Base-by-base conservation (phyloP, 768 basidiomycete species). In the Pholiota molesta region DNA sequence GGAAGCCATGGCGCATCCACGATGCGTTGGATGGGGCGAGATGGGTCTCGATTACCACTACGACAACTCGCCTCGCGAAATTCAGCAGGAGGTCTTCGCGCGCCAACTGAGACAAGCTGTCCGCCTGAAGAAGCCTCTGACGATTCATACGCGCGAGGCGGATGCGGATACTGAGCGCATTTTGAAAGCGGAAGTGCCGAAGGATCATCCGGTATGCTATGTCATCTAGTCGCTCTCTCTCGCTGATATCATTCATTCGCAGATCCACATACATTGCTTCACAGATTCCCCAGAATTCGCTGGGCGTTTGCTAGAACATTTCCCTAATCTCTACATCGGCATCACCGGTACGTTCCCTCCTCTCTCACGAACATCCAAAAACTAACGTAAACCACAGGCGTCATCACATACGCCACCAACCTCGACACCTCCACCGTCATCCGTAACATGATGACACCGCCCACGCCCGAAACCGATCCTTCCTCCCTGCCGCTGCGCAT, bases 251-350 rank as follows among this genome's bases (percentile, higher is more conserved):
- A 31, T 31, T 56, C n/a, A 13, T 11, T 42, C 11, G 4, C 62
- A 92, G 88, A 88, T 95, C 29, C 94, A 95, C 68, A 80, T 96
- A 5, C 94, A 95, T 65, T 96, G 94, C 70, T 95, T 91, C 73
- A 94, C 93, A 1, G 93, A 95, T 71, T 79, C 88, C 0, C 91
- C 91, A 0, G 86, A 79, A 19, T 89, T 94, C 65, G 94, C 89
- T 0, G 78, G 78, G 40, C 81, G 88, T 3, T 78, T 96, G 16
- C 78, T 95, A 1, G 84, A 83, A 16, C 83, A 92, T 66, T 95
- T 94, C 71, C 86, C 90, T 0, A 92, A 94, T 70, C 83, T 94
- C 14, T 89, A 83, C 71, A 92, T 95, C 52, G 94, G 94, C 2
- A 84, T 95, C 52, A 95, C 93, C 2, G 91, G 90, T 80, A 45